These are phyloP conservation scores for Agrocybe praecox DNA, from an alignment of 768 basidiomycete genomes.

Conservation along the genomic window DNA sequence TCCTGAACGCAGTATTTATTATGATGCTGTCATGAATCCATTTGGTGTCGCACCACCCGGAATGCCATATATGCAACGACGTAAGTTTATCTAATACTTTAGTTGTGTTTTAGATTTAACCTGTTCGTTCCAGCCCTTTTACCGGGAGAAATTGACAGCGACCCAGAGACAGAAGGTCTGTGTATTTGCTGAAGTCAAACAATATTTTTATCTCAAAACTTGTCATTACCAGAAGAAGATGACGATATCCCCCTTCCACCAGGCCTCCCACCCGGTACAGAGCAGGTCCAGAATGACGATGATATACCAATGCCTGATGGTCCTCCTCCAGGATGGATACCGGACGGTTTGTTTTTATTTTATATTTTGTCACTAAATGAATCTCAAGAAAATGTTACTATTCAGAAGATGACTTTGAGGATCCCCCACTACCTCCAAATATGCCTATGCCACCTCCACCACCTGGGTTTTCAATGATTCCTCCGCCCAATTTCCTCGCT, in stretches of 20 bases:
- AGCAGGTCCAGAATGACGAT: constrained; percentile 65
- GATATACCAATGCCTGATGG: constrained; percentile 91
- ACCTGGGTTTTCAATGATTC: constrained; percentile 24
- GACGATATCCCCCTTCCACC: constrained; percentile 70
- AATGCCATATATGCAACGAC: constrained; percentile 91
- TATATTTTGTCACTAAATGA: background rate
- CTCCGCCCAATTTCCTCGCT: background rate
- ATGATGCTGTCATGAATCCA: constrained; percentile 92
- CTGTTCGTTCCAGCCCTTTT: constrained; percentile 46
- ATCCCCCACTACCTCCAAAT: constrained; percentile 16
- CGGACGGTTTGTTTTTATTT: background rate
- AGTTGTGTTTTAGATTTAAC: background rate
- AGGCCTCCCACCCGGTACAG: constrained; percentile 61
- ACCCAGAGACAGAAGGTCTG: constrained; percentile 55
- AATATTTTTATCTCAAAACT: background rate
- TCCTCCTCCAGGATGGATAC: constrained; percentile 50
- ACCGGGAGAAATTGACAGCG: constrained; percentile 65
- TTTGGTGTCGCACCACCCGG: constrained; percentile 94
- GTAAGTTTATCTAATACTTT: constrained; percentile 44
- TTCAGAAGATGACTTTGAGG: background rate
- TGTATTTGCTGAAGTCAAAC: background rate
- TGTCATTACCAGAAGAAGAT: constrained; percentile 33
- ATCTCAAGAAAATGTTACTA: background rate
- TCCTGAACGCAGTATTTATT: constrained; percentile 92
- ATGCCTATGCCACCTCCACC: constrained; percentile 32